Base-by-base conservation (phyloP, 352 stramenopile species). In the Globisporangium barbulae region DNA sequence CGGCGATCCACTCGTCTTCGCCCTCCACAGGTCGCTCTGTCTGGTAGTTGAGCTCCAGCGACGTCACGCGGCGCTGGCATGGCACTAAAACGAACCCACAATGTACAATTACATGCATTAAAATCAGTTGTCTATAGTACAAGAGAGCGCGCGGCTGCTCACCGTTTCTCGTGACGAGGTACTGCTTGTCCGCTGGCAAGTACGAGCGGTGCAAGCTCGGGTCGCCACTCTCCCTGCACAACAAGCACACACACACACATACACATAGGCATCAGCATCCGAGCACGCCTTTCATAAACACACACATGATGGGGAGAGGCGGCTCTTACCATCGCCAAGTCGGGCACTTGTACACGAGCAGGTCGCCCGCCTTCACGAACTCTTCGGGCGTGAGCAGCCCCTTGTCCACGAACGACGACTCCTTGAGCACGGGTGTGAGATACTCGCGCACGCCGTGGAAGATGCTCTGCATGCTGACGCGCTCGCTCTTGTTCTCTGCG, bases 321-420 rank as follows among this genome's bases (percentile, higher is more conserved):
- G 76, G 59, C 25, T 19, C 50, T 47, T 39, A 79, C 92, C 96
- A 99, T 50, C 79, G 78, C 97, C 97, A 99, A 45, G 96, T 98
- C 10, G 97, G 97, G 67, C 95, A 99, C 67, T 97, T 97, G 82
- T 97, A 98, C 45, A 98, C 94, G 0, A 99, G 79, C 79, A 98
- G 80, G 67, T 99, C 96, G 6, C 97, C 94, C 6, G 94, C 96
- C 39, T 76, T 75, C 25, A 99, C 91, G 75, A 98, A 99, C 75
- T 99, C 97, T 69, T 98, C 93, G 19, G 97, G 97, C 48, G 97
- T 99, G 33, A 99, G 80, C 35, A 99, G 85, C 39, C 97, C 97
- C 52, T 96, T 94, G 67, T 94, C 79, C 56, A 98, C 73, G 72
- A 99, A 99, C 55, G 88, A 93, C 21, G 89, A 98, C 66, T 93